These are phyloP conservation scores for Lathyrus tuberosus DNA, from an alignment of 306 rosid species.

Conservation along the genomic window DNA sequence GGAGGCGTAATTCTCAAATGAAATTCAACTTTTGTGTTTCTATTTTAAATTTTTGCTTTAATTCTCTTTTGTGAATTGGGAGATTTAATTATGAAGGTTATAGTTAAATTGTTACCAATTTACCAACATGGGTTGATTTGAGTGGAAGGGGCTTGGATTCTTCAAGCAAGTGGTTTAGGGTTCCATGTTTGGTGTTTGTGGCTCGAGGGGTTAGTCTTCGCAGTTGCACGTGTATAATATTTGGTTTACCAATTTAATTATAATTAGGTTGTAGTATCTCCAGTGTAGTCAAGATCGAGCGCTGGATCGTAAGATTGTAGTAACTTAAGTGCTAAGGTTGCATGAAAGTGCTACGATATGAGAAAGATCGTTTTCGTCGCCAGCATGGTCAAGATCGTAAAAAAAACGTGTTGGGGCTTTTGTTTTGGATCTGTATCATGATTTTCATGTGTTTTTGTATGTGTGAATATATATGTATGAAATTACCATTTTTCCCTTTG, in stretches of 20 bases:
- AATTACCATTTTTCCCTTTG: no score
- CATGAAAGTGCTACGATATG: no score
- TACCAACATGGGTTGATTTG: not conserved
- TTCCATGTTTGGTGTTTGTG: not conserved
- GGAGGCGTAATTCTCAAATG: not conserved
- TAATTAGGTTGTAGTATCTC: constrained; percentile 12
- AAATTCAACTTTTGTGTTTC: not conserved
- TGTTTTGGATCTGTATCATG: no score
- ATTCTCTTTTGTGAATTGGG: not conserved
- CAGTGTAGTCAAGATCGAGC: no score
- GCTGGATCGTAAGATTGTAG: no score
- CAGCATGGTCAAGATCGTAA: no score
- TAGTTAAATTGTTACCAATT: not conserved
- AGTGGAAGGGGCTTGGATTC: not conserved
- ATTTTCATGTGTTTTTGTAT: no score
- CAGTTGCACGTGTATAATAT: not conserved
- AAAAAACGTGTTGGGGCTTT: no score
- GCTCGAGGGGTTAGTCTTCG: not conserved
- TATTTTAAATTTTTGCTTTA: not conserved
- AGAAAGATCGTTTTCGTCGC: no score
- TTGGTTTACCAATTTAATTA: constrained; percentile 2
- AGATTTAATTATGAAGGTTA: not conserved
- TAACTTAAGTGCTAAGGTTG: no score
- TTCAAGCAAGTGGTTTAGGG: not conserved
- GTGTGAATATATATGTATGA: no score